Base-by-base conservation (phyloP, 2,329 filamentous ascomycete genomes). In the Venturia aucupariae region DNA sequence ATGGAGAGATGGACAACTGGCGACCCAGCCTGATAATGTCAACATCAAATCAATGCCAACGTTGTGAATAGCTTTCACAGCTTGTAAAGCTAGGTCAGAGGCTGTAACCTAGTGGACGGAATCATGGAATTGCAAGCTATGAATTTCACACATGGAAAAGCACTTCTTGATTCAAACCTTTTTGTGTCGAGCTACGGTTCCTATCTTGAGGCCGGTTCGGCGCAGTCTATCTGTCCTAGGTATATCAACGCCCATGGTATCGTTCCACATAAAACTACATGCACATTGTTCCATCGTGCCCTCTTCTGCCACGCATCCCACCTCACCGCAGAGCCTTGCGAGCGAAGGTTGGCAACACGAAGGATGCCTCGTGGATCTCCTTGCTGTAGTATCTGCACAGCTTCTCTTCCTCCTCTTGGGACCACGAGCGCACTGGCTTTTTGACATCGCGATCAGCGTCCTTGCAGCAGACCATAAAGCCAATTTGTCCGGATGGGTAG, bases 401-500 rank as follows among this genome's bases (percentile, higher is more conserved):
- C 78, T 90, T 88, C 74, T 90, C 87, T 85, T 99, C 94, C 80
- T 97, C 92, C 79, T 95, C 92, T 68, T 83, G 75, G 68, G 86
- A 82, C 88, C 92, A 96, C 72, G 79, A 82, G 74, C 94, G 89
- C 67, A 97, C 75, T 63, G 94, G 94, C 79, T 87, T 90, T 78
- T 85, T 90, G 75, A 97, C 84, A 79, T 99, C 85, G 77, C 87
- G 86, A 75, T 79, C 86, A 76, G 86, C 81, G 76, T 97, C 93
- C 86, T 99, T 97, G 88, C 84, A 90, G 87, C 94, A 97, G 75
- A 99, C 90, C 92, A 99, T 97, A 88, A 99, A 99, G 76, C 94
- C 94, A 74, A 99, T 99, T 83, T 99, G 94, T 76, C 94, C 94
- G 65, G 91, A 96, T 70, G 94, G 94, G 84, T 99, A 99, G 75